Base-by-base conservation (phyloP, 2,329 filamentous ascomycete species). In the Apiospora arundinis region DNA sequence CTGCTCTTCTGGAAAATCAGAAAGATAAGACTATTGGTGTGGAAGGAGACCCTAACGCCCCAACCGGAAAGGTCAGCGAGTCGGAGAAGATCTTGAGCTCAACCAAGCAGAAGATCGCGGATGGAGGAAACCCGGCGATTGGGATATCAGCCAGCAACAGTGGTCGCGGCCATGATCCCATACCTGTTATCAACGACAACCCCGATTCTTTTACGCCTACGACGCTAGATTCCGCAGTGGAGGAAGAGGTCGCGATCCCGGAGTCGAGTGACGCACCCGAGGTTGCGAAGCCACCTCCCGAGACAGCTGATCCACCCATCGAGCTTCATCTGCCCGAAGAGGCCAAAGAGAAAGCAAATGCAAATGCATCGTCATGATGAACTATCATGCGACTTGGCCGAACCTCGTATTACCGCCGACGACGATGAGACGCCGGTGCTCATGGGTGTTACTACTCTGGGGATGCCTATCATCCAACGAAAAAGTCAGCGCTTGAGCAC, bases 121-220 rank as follows among this genome's bases (percentile, higher is more conserved):
- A 90, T 69, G 87, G 88, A 48, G 85, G 82, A 25, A 78, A 83
- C 0, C 83, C 86, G 1, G 85, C 85, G 0, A 78, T 90, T 3
- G 89, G 89, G 7, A 83, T 91, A n/a, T 91, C 89, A 49, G 88
- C 88, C 32, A 90, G 87, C 79, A 91, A 90, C 77, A 88, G 85
- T 71, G 89, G 89, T 5, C 85, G 84, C 25, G 88, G 89, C 6
- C 86, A 88, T 71, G 89, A 91, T 23, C 78, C 81, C 25, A 78
- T 78, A 73, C 76, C 81, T 23, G 72, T 79, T 25, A 73, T 78
- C 21, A 79, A 82, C 16, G 84, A 84, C 46, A 81, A 78, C 65
- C 65, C 65, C 18, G 83, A 84, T 5, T 72, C 76, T 0, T 63
- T 63, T n/a, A 63, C 56, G 9, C 87, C 86, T n/a, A 89, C 88